Base-by-base conservation (phyloP, 208 protist genomes). In the Trypanosoma brucei region DNA sequence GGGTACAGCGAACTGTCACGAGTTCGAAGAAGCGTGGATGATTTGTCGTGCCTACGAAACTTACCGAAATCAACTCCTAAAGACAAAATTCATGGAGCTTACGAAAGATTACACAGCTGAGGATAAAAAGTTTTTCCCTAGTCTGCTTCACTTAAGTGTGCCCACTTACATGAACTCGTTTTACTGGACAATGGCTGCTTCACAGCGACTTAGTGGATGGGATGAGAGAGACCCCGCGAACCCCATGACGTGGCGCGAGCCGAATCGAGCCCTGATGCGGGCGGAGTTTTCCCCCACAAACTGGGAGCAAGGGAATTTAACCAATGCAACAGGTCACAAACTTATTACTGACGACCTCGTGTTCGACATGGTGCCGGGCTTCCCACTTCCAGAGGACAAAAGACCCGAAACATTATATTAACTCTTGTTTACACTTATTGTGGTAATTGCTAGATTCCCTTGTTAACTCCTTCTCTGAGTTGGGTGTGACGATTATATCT, bases 91-190 rank as follows among this genome's bases (percentile, higher is more conserved):
- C 62, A 95, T 95, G 81, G 81, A 93, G 69, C 68, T 93, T 59
- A 95, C 86, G 35, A 89, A 92, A 75, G 84, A 95, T 72, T 95
- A 95, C 77, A 95, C 84, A 2, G 75, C 75, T 0, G 86, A 95
- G 64, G 86, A 95, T 69, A 92, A 93, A 70, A 92, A 90, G 67
- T 95, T 95, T 72, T 95, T 95, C 49, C 89, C 89, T 65, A 91
- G 79, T 72, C 75, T 91, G 53, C 70, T 89, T 30, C 89, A 94
- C 65, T 65, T 92, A 6, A 81, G 83, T 42, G 62, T 88, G 44
- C 88, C 88, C 1, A 89, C 86, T 69, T 88, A 92, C 72, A 83
- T 86, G 78, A 72, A 70, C 30, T 88, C 86, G 3, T 82, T 81
- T 59, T 95, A 93, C 79, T 95, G 89, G 89, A 84, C 69, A 34